Evolutionary conservation across 2,329 filamentous ascomycete species (phyloP), one percentile per base, ranked within the genome.

Genomic region (Botryotinia narcissicola): DNA sequence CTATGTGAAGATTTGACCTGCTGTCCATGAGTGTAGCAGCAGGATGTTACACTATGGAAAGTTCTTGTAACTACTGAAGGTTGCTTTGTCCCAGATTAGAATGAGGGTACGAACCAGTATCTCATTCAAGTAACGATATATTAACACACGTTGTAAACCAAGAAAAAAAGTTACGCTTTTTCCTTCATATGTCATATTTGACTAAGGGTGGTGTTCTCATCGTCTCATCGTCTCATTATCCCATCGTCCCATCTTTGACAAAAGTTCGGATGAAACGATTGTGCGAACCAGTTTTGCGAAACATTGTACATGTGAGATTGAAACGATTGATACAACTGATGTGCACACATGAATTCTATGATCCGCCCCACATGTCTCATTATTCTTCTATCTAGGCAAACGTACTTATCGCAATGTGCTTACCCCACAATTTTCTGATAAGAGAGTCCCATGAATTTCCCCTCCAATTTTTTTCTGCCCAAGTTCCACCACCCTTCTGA

Each of bases 1-100:
- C 46, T 75, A 6, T 78, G 76, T 73, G 75, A 78, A 66, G 71
- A 74, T 9, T 73, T 78, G 44, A 73, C 76, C 67, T 78, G 77
- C 60, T 78, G 77, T 92, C 10, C 60, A 69, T 69, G 48, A 69
- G 46, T 69, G 48, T 69, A 69, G 48, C 66, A 69, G 18, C 3
- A 57, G n/a, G 6, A 35, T 20, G 51, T 69, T 42, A 57, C 66
- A 69, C 66, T 9, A 59, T 57, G 10, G 66, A 67, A 54, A 10
- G 25, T 67, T 54, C 46, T 68, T 42, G 64, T 54, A 67, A 35
- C 44, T 51, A 37, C 37, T 32, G 32, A 68, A 68, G 46, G 64
- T 54, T 68, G 25, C 35, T 48, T 32, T 57, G n/a, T 37, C 10
- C 48, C 48, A 57, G 66, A 57, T 69, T 57, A 51, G 40, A 57